Base-by-base conservation (phyloP, 805 yeast species). In the Dipodascus geniculatus region DNA sequence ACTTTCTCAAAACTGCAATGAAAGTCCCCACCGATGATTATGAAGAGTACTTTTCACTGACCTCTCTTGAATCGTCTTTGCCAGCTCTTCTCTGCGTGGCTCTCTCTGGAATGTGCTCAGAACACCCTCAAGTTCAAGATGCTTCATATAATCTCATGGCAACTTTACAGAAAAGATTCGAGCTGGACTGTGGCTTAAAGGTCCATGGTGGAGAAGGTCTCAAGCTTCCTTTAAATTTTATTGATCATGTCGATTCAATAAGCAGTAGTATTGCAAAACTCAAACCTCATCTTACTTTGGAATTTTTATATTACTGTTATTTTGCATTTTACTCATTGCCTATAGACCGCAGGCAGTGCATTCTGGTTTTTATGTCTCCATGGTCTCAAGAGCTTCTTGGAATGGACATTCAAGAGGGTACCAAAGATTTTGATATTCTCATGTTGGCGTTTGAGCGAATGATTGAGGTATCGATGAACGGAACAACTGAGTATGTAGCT, bases 381-480 rank as follows among this genome's bases (percentile, higher is more conserved):
- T 88, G 96, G 95, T 73, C 85, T 16, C 76, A 76, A 22, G 83
- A 87, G 60, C 71, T 87, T 22, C 78, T 80, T 63, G 71, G 73
- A 14, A 66, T 79, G 58, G 81, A 86, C 8, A 83, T 73, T 61
- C 28, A 54, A 33, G 72, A 71, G n/a, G 80, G 77, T 59, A 80
- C 78, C 23, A 76, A 74, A 28, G 72, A 77, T 53, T 76, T 83
- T 3, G 75, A 83, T 0, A 80, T 77, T 49, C 68, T 87, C 8
- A 73, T 6, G 11, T 11, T 28, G 11, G 33, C 33, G 6, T 28
- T 87, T 23, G 72, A 89, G 42, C 77, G 77, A 51, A 74, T 86
- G 56, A 79, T 87, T 52, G 72, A 75, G 38, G 73, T 82, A 23
- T 77, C 90, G 1, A 72, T 80, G 4, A 57, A 68, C 22, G 78